These are phyloP conservation scores for Coriaria nepalensis DNA, from an alignment of 306 rosid genomes.

Conservation along the genomic window DNA sequence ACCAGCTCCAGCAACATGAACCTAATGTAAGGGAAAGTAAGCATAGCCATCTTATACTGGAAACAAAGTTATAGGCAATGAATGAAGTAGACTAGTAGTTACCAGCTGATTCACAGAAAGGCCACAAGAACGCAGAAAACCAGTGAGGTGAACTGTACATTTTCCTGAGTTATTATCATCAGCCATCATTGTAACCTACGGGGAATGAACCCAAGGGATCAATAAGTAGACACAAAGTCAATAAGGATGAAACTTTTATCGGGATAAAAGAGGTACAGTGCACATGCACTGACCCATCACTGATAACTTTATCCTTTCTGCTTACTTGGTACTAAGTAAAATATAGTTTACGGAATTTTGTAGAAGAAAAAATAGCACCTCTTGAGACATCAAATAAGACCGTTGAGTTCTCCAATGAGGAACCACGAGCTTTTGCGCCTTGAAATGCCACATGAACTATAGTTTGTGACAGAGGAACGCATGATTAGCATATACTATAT, in stretches of 20 bases:
- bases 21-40: slow-evolving; percentile 38
- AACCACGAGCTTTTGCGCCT: slow-evolving; percentile 71
- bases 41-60: slow-evolving; percentile 12
- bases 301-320: no score
- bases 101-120: slow-evolving; percentile 94
- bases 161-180: slow-evolving; percentile 34
- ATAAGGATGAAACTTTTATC: not conserved
- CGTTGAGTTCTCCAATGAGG: slow-evolving; percentile 89
- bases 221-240: not conserved
- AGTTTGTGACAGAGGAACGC: slow-evolving; percentile 4
- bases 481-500: not conserved
- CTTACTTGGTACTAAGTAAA: no score
- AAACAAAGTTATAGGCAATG: slow-evolving; percentile 14
- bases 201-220: not conserved
- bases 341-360: not conserved
- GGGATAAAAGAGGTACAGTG: no score
- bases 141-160: slow-evolving; percentile 64
- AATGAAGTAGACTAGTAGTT: slow-evolving; percentile 13
- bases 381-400: slow-evolving; percentile 60
- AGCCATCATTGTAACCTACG: slow-evolving; percentile 45
- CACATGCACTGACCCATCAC: no score
- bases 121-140: slow-evolving; percentile 54
- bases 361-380: slow-evolving; percentile 34
- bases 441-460: slow-evolving; percentile 90
- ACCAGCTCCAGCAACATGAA: slow-evolving; percentile 92